phyloP scores from a whole-genome alignment of 257 asterid genomes.

The Nicotiana noctiflora region DNA sequence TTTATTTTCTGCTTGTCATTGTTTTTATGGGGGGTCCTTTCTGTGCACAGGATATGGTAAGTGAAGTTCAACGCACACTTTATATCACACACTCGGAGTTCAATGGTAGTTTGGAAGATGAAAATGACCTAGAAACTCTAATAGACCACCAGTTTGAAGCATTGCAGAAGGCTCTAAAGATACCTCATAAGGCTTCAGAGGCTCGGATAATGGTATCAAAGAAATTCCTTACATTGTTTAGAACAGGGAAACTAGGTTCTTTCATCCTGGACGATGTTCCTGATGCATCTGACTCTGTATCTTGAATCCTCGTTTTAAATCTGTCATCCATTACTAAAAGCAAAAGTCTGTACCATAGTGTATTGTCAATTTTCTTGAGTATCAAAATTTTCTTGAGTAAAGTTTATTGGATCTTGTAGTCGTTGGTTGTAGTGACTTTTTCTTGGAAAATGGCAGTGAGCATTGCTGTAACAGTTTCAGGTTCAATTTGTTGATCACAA shows the following conservation, averaged over 20 bases:
- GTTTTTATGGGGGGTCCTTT: neutral
- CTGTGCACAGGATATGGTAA: conserved; percentile 53
- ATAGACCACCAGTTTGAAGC: conserved; percentile 70
- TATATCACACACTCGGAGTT: conserved; percentile 44
- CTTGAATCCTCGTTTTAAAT: neutral
- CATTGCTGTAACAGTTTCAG: neutral
- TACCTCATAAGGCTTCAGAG: conserved; percentile 67
- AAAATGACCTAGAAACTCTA: conserved; percentile 61
- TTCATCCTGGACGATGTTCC: conserved; percentile 87
- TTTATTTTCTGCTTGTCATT: neutral
- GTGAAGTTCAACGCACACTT: conserved; percentile 59
- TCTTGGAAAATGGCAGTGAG: neutral
- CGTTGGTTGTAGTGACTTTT: neutral
- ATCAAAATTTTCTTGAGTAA: no score
- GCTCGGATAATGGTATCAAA: conserved; percentile 70
- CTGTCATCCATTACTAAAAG: neutral
- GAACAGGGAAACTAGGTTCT: conserved; percentile 79
- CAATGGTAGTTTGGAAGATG: conserved; percentile 65
- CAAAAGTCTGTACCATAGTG: neutral
- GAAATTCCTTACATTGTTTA: conserved; percentile 73
- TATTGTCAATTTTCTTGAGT: neutral
- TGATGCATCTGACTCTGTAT: conserved; percentile 19
- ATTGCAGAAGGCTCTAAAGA: conserved; percentile 61
- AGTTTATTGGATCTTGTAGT: no score
- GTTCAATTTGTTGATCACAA: neutral